phyloP scores from a whole-genome alignment of 2,329 filamentous ascomycete species.

The Botryotinia globosa region DNA sequence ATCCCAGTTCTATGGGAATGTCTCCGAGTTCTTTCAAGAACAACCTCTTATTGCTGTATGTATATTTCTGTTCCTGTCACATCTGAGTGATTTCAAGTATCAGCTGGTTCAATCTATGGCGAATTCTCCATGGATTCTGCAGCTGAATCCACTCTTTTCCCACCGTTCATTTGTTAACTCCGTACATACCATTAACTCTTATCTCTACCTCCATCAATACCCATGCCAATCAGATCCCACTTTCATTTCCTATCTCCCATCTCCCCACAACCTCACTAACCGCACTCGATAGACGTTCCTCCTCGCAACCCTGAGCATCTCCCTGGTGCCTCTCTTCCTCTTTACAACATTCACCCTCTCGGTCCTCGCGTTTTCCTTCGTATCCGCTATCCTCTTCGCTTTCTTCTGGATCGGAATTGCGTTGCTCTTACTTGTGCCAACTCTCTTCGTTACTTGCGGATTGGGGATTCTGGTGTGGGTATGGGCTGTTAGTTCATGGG shows the following conservation, averaged over 20 bases:
- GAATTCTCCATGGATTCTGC: too few species aligned
- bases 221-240: slow-evolving; percentile 2
- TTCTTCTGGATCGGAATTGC: slow-evolving; percentile 67
- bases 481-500: slow-evolving; percentile 62
- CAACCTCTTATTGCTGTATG: slow-evolving; percentile 70
- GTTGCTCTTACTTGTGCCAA: slow-evolving; percentile 64
- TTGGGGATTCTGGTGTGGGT: slow-evolving; percentile 64
- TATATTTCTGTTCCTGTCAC: slow-evolving; percentile 16
- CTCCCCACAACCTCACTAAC: slow-evolving; percentile 14
- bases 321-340: slow-evolving; percentile 63
- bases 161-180: background rate
- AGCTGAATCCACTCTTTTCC: background rate
- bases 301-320: slow-evolving; percentile 60
- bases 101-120: background rate
- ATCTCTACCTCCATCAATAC: background rate
- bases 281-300: slow-evolving; percentile 59
- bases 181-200: background rate
- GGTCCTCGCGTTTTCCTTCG: slow-evolving; percentile 59
- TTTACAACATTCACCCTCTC: slow-evolving; percentile 66
- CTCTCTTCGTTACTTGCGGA: slow-evolving; percentile 62
- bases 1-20: slow-evolving; percentile 52
- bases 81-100: background rate
- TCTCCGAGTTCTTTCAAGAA: slow-evolving; percentile 55
- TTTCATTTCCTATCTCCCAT: background rate
- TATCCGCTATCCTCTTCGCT: slow-evolving; percentile 61